Evolutionary conservation across 2,329 filamentous ascomycete species (phyloP).

Genomic region (Sporothrix mexicana): DNA sequence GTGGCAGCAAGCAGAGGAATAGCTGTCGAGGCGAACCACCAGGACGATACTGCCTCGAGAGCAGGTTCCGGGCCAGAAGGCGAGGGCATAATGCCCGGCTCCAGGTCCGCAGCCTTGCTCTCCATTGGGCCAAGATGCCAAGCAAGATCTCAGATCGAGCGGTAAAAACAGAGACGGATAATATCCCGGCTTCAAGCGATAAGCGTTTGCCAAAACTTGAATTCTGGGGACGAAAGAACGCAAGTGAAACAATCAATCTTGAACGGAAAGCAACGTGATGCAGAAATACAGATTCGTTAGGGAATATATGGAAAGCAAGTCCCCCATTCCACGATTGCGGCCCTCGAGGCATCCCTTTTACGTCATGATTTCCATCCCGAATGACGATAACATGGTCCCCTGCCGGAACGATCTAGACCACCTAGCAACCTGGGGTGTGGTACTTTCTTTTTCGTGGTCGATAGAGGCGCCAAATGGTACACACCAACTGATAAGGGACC

Average conservation of each 20-base stretch:
- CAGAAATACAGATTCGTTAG: too few species aligned
- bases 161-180: background rate
- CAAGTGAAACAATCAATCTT: too few species aligned
- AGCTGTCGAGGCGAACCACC: conserved; percentile 51
- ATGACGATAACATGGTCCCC: background rate
- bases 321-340: too few species aligned
- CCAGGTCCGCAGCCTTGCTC: background rate
- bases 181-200: background rate
- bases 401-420: background rate
- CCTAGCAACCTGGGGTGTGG: background rate
- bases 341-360: background rate
- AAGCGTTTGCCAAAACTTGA: conserved; percentile 9
- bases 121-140: conserved; percentile 3
- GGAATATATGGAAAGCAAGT: too few species aligned
- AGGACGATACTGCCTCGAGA: conserved; percentile 33
- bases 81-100: background rate
- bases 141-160: conserved; percentile 1
- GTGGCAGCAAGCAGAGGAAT: conserved; percentile 69
- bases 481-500: conserved; percentile 5
- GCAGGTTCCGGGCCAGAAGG: background rate
- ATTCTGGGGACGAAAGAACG: too few species aligned
- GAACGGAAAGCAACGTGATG: too few species aligned
- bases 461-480: background rate
- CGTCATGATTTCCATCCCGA: background rate
- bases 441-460: background rate